phyloP scores from a whole-genome alignment of 1,139 yeast genomes.

The Yamadazyma triangularis region DNA sequence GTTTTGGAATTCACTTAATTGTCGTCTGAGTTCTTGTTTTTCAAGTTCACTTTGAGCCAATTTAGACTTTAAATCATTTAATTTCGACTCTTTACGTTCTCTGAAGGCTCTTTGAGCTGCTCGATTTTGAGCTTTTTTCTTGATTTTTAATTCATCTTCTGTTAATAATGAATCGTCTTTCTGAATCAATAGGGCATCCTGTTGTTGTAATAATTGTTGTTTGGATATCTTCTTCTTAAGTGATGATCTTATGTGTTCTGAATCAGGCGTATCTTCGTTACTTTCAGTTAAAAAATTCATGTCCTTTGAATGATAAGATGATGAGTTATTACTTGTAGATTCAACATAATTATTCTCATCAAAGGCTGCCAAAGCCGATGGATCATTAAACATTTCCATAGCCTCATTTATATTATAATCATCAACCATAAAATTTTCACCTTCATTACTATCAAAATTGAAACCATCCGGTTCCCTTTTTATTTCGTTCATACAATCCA shows the following conservation, averaged over 20 bases:
- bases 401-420: too few relatives aligned
- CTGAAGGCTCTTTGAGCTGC: conserved; percentile 90
- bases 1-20: conserved; percentile 44
- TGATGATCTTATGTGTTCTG: too few relatives aligned
- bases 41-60: conserved; percentile 58
- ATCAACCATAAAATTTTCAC: too few relatives aligned
- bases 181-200: conserved; percentile 35
- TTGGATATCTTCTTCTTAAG: conserved; percentile 17
- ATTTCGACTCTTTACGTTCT: conserved; percentile 72
- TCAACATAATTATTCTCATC: too few relatives aligned
- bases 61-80: conserved; percentile 64
- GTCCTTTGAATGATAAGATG: too few relatives aligned
- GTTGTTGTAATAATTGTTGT: conserved; percentile 29
- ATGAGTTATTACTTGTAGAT: too few relatives aligned
- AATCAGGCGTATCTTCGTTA: too few relatives aligned
- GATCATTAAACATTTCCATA: too few relatives aligned
- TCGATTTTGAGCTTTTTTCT: conserved; percentile 77
- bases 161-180: conserved; percentile 38
- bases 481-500: too few relatives aligned
- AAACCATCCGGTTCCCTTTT: too few relatives aligned
- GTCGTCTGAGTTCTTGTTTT: conserved; percentile 35
- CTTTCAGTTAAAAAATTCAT: background rate
- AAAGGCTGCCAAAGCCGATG: too few relatives aligned
- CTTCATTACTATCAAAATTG: too few relatives aligned
- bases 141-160: conserved; percentile 48